phyloP scores from a whole-genome alignment of 495 filamentous ascomycete genomes.

The Tuber microsphaerosporum region DNA sequence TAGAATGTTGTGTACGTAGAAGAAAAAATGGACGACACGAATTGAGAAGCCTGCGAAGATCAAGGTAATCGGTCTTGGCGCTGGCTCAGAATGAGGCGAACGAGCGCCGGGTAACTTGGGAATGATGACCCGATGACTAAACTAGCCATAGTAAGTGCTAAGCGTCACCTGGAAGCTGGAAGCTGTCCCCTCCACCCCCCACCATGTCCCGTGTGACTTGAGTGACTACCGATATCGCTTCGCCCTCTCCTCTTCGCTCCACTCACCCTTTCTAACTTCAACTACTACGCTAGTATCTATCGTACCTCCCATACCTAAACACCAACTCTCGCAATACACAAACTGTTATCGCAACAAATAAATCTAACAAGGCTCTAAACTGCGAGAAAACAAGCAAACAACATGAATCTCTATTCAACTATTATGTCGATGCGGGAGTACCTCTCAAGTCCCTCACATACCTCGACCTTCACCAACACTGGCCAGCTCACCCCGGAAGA shows the following conservation, averaged over 20 bases:
- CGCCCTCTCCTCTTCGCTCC: neutral
- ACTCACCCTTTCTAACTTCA: neutral
- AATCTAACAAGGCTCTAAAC: neutral
- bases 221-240: neutral
- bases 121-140: neutral
- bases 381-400: neutral
- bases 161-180: neutral
- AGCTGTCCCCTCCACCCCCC: neutral
- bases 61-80: constrained; percentile 1
- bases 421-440: constrained; percentile 80
- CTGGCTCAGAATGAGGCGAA: neutral
- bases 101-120: constrained; percentile 13
- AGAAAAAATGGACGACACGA: neutral
- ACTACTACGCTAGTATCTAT: neutral
- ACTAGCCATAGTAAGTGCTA: neutral
- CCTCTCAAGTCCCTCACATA: constrained; percentile 78
- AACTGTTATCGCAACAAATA: constrained; percentile 1
- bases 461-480: constrained; percentile 83
- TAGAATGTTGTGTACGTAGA: neutral
- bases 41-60: neutral
- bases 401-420: constrained; percentile 58
- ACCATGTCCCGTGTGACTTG: neutral
- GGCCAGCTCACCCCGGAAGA: constrained; percentile 97
- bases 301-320: neutral
- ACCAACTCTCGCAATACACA: neutral